phyloP scores from a whole-genome alignment of 2,329 filamentous ascomycete genomes.

The Colletotrichum eleusines region DNA sequence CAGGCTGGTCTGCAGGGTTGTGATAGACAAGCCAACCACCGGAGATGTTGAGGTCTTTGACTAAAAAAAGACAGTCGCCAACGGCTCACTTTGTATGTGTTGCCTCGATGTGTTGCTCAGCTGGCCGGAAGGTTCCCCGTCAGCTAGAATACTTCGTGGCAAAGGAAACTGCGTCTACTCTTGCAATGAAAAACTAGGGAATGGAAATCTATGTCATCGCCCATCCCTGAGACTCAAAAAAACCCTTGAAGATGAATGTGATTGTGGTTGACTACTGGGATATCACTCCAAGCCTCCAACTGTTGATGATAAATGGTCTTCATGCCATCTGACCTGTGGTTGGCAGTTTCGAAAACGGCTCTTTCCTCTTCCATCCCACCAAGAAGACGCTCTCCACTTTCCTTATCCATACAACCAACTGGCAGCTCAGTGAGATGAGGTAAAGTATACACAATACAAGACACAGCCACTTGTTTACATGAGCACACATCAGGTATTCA shows the following conservation, averaged over 20 bases:
- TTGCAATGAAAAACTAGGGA: accelerated
- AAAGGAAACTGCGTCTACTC: no score
- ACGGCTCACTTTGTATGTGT: not conserved
- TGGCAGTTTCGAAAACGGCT: not conserved
- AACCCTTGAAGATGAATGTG: not conserved
- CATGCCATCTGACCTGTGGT: not conserved
- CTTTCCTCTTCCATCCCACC: not conserved
- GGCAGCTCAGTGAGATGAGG: not conserved
- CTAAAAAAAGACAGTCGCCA: not conserved
- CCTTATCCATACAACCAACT: not conserved
- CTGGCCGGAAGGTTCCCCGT: not conserved
- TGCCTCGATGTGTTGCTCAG: not conserved
- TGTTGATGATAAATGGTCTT: not conserved
- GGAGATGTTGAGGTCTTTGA: not conserved
- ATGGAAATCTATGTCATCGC: not conserved
- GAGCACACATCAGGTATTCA: not conserved
- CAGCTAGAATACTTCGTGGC: not conserved
- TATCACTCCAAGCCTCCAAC: not conserved
- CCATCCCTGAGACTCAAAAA: not conserved
- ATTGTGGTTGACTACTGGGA: not conserved
- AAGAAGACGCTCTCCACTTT: not conserved
- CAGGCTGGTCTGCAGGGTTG: not conserved
- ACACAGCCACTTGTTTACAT: not conserved
- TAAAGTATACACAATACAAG: not conserved
- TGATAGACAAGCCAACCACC: slow-evolving; percentile 6